Evolutionary conservation across 768 basidiomycete genomes (phyloP).

Genomic region (Paxillus involutus): DNA sequence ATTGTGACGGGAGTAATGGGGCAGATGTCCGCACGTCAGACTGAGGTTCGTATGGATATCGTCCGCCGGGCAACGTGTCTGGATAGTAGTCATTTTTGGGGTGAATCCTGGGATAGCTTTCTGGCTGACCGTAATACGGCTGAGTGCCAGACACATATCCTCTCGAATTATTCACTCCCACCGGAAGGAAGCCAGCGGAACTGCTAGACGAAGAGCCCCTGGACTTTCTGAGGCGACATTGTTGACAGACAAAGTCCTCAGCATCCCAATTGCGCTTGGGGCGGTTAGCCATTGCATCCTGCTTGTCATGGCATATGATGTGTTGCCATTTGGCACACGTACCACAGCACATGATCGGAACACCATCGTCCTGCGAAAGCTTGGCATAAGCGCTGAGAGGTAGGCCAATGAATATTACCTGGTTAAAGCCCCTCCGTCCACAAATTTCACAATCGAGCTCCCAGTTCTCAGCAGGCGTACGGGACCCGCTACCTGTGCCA

Average conservation of each 20-base stretch:
- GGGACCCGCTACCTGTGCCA: conserved; percentile 43
- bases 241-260: conserved; percentile 79
- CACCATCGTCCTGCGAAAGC: conserved; percentile 66
- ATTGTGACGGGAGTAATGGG: conserved; percentile 15
- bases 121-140: conserved; percentile 10
- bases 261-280: conserved; percentile 78
- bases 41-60: conserved; percentile 24
- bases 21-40: conserved; percentile 15
- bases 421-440: conserved; percentile 64
- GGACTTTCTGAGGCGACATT: conserved; percentile 41
- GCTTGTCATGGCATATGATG: conserved; percentile 77
- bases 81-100: conserved; percentile 15
- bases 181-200: conserved; percentile 5
- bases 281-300: conserved; percentile 62
- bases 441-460: conserved; percentile 90
- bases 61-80: conserved; percentile 12
- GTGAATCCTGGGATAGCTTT: conserved; percentile 19
- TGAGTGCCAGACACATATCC: conserved; percentile 13
- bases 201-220: conserved; percentile 8
- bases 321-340: conserved; percentile 89
- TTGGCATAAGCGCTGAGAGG: conserved; percentile 7
- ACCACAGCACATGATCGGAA: conserved; percentile 80
- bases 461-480: conserved; percentile 71
- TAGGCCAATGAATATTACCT: conserved; percentile 46
- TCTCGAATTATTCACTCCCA: conserved; percentile 5